Evolutionary conservation across 192 early-diverging fungal genomes (phyloP).

Genomic region (Chytriomyces sp.): DNA sequence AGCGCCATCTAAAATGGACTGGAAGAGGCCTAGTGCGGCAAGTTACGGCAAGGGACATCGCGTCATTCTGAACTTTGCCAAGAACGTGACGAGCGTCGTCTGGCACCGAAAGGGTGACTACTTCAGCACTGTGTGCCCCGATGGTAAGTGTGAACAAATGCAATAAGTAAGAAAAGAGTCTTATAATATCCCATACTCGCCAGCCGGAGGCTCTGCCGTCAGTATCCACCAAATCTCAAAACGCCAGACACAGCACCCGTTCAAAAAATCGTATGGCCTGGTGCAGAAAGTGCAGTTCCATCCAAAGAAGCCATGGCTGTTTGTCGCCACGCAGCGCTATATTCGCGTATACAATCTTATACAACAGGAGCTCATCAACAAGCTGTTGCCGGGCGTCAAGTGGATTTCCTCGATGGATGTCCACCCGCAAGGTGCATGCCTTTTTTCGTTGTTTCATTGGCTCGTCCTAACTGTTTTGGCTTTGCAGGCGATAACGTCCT

Average conservation of each 20-base stretch:
- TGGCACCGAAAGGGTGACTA: slow-evolving; percentile 99
- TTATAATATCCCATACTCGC: background rate
- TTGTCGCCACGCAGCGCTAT: slow-evolving; percentile 92
- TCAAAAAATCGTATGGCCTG: slow-evolving; percentile 84
- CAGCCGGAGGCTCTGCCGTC: slow-evolving; percentile 66
- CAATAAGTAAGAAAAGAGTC: background rate
- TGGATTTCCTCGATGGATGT: slow-evolving; percentile 96
- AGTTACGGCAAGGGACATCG: slow-evolving; percentile 1
- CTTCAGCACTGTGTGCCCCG: slow-evolving; percentile 81
- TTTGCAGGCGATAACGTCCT: slow-evolving; percentile 83
- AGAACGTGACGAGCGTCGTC: slow-evolving; percentile 71
- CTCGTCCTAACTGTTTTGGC: too few species aligned
- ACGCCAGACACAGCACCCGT: slow-evolving; percentile 87
- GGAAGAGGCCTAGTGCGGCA: slow-evolving; percentile 34
- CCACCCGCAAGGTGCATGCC: slow-evolving; percentile 77
- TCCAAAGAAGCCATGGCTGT: slow-evolving; percentile 87
- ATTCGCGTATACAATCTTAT: slow-evolving; percentile 93
- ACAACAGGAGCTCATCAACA: slow-evolving; percentile 82
- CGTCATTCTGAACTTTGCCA: slow-evolving; percentile 4
- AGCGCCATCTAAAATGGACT: slow-evolving; percentile 24
- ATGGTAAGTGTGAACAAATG: slow-evolving; percentile 54
- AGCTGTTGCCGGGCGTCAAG: slow-evolving; percentile 80
- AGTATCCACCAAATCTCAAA: slow-evolving; percentile 91
- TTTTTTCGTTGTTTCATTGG: slow-evolving; percentile 2
- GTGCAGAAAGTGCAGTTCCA: slow-evolving; percentile 92